Evolutionary conservation across 2,329 filamentous ascomycete species (phyloP), one percentile per base, ranked within the genome.

Genomic region (Ophiostoma ulmi): DNA sequence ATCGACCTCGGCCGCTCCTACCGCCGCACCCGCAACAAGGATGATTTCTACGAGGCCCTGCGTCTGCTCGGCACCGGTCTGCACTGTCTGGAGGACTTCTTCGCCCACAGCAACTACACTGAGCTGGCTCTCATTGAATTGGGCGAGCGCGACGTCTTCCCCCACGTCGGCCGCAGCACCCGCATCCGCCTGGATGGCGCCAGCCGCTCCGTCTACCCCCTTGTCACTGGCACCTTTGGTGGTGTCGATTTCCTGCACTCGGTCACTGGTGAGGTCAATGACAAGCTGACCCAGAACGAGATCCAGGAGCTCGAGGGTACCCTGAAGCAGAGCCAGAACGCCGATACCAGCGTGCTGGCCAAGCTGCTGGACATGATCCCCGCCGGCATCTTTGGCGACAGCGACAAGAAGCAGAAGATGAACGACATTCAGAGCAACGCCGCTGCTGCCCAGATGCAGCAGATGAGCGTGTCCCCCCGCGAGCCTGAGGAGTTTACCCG

Each of bases 211-310:
- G 91, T 97, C 72, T 97, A 91, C 76, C 94, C 94, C 7, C 82
- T 94, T 73, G 86, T 97, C 64, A 97, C 94, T 1, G 94, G 94
- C 72, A 97, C 94, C 7, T 97, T 97, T 79, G 94, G 94, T 73
- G 94, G 94, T 73, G 94, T 97, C 17, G 94, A 97, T 77, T 97
- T 97, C 81, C 83, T 97, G 72, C 93, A 97, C 81, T 95, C 91
- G 0, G 93, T 97, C 39, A 91, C 87, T 65, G 87, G 88, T 72
- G 88, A 90, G 38, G 88, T 97, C 69, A 91, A 90, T 55, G 94
- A 97, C 80, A 97, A 97, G 82, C 83, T 94, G 72, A 94, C 90
- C 39, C 94, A 97, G 78, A 95, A 92, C 73, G 94, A 98, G 78
- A 89, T 98, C 70, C 88, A 96, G 77, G 90, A 93, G 76, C 88